Conservation (phyloP, 2,329 filamentous ascomycete species). For the Colletotrichum simmondsii region DNA sequence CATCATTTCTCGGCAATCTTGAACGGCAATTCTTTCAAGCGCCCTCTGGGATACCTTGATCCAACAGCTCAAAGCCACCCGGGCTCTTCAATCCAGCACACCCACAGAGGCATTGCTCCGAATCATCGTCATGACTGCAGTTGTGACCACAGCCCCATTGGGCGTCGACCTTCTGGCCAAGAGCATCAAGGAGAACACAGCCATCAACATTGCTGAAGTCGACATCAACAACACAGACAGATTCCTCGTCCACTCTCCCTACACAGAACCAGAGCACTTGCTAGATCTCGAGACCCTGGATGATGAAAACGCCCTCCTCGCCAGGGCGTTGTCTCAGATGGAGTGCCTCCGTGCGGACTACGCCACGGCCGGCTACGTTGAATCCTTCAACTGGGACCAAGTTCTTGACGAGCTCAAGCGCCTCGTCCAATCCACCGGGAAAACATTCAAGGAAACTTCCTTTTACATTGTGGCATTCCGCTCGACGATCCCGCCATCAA, state of each 20-base stretch:
- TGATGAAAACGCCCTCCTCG: constrained; percentile 74
- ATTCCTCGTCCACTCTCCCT: constrained; percentile 78
- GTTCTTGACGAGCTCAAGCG: constrained; percentile 68
- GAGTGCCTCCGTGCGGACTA: constrained; percentile 75
- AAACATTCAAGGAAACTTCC: constrained; percentile 69
- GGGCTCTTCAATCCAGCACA: not conserved
- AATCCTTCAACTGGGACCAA: constrained; percentile 81
- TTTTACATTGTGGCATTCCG: constrained; percentile 92
- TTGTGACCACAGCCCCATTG: constrained; percentile 20
- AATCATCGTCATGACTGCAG: constrained; percentile 8
- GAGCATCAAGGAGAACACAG: constrained; percentile 20
- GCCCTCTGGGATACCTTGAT: not conserved
- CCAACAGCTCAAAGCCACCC: not conserved
- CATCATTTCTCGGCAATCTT: not conserved
- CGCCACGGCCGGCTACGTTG: constrained; percentile 77
- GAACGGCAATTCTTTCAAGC: not conserved
- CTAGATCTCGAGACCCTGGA: constrained; percentile 78
- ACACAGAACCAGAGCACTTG: constrained; percentile 76
- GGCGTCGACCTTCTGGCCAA: constrained; percentile 22
- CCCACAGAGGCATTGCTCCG: too few species aligned
- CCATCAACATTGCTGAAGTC: constrained; percentile 22
- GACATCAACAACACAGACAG: constrained; percentile 35
- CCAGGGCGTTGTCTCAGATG: constrained; percentile 75
- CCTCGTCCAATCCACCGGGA: constrained; percentile 57
- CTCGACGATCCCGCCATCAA: constrained; percentile 73